Conservation (phyloP, 108 stramenopile species). For the Cyclotella kingstonii region DNA sequence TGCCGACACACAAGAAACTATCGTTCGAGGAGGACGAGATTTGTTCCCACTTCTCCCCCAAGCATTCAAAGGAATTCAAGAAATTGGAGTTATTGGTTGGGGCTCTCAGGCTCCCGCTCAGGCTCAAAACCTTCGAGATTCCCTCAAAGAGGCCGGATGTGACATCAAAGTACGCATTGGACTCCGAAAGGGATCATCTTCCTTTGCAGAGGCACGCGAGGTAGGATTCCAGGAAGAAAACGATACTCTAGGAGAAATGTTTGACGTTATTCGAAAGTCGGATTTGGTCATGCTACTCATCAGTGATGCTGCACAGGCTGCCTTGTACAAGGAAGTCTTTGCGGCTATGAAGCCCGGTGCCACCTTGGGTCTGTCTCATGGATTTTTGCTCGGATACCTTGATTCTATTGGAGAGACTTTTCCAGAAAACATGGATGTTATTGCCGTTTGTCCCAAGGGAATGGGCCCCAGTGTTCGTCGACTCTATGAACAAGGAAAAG, state of each 20-base stretch:
- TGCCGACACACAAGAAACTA: constrained; percentile 90
- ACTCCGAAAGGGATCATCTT: constrained; percentile 91
- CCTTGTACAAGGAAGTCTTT: constrained; percentile 95
- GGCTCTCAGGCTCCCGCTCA: constrained; percentile 98
- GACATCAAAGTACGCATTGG: constrained; percentile 92
- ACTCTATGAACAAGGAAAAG: constrained; percentile 98
- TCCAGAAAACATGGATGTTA: constrained; percentile 96
- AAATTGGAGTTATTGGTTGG: constrained; percentile 98
- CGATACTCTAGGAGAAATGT: constrained; percentile 97
- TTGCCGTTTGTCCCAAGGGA: constrained; percentile 98
- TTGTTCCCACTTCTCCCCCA: constrained; percentile 91
- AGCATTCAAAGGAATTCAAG: constrained; percentile 95
- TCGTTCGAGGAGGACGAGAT: constrained; percentile 97
- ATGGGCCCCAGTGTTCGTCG: constrained; percentile 98
- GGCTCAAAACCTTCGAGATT: constrained; percentile 94
- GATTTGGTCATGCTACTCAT: constrained; percentile 97
- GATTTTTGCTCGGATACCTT: constrained; percentile 96
- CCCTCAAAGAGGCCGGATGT: constrained; percentile 77
- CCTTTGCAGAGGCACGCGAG: constrained; percentile 84
- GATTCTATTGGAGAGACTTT: constrained; percentile 92
- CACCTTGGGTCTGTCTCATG: constrained; percentile 93
- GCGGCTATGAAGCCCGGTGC: constrained; percentile 97
- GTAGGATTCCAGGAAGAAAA: constrained; percentile 89
- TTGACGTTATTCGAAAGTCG: constrained; percentile 86
- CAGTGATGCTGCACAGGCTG: constrained; percentile 94